Conservation (phyloP, 805 yeast genomes). For the Pichia heedii region DNA sequence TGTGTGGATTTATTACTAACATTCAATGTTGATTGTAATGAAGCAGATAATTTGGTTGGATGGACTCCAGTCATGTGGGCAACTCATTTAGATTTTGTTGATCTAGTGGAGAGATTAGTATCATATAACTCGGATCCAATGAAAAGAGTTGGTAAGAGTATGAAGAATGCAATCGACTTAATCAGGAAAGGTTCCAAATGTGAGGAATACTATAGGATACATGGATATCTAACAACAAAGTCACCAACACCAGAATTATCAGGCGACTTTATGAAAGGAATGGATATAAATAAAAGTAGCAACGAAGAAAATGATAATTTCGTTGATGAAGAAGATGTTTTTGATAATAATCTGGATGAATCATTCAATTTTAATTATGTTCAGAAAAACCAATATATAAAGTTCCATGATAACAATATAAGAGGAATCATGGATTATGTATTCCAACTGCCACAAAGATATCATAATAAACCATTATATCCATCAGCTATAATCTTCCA, state of each 20-base stretch:
- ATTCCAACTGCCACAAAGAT: constrained; percentile 35
- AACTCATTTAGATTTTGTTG: constrained; percentile 48
- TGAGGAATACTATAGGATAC: constrained; percentile 49
- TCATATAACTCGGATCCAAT: constrained; percentile 58
- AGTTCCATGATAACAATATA: constrained; percentile 51
- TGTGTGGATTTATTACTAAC: constrained; percentile 40
- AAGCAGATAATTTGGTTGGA: constrained; percentile 39
- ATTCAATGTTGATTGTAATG: constrained; percentile 40
- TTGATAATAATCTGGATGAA: constrained; percentile 23
- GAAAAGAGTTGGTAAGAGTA: constrained; percentile 26
- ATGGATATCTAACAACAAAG: constrained; percentile 30
- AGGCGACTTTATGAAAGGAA: constrained; percentile 8
- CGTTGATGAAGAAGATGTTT: constrained; percentile 25
- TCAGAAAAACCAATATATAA: constrained; percentile 49
- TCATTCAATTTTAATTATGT: constrained; percentile 50
- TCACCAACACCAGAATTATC: neutral
- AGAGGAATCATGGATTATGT: constrained; percentile 40
- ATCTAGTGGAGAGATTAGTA: constrained; percentile 47
- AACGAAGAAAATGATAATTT: constrained; percentile 18
- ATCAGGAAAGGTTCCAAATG: constrained; percentile 49
- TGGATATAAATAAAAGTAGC: constrained; percentile 1
- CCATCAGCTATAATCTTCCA: constrained; percentile 69
- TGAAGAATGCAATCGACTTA: constrained; percentile 48
- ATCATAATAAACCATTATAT: constrained; percentile 41
- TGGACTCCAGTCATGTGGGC: constrained; percentile 87